Conservation (phyloP, 805 yeast genomes). For the Cyberlindnera veronae region DNA sequence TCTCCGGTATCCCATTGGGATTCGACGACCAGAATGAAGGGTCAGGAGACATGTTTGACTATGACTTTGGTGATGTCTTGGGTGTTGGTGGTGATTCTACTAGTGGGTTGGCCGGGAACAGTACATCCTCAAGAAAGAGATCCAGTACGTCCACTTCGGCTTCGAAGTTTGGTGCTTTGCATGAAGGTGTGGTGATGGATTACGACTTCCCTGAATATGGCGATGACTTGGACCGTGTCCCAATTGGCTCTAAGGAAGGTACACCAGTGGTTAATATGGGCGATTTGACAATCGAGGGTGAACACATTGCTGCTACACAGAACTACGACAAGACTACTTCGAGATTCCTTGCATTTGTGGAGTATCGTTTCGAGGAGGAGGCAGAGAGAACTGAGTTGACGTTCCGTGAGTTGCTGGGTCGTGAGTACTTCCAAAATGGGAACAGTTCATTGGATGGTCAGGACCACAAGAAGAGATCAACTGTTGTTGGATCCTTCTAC, state of each 20-base stretch:
- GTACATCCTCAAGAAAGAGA: slow-evolving; percentile 13
- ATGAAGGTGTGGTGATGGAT: slow-evolving; percentile 15
- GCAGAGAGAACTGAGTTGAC: slow-evolving; percentile 2
- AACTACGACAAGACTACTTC: slow-evolving; percentile 17
- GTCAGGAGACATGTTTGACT: slow-evolving; percentile 6
- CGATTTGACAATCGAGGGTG: background rate
- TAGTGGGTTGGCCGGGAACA: slow-evolving; percentile 1
- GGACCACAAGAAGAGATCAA: slow-evolving; percentile 9
- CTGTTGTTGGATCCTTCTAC: slow-evolving; percentile 26
- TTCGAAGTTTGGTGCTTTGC: slow-evolving; percentile 15
- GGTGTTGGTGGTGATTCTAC: slow-evolving; percentile 5
- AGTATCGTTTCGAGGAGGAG: slow-evolving; percentile 21
- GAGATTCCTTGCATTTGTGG: slow-evolving; percentile 22
- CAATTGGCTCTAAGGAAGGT: too few relatives aligned
- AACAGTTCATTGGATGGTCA: too few relatives aligned
- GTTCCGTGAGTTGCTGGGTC: slow-evolving; percentile 19
- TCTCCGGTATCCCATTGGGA: slow-evolving; percentile 19
- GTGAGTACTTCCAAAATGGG: slow-evolving; percentile 6
- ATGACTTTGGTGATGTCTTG: slow-evolving; percentile 3
- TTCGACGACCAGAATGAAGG: slow-evolving; percentile 3
- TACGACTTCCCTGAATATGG: slow-evolving; percentile 11
- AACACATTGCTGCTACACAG: background rate
- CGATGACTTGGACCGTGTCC: slow-evolving; percentile 4
- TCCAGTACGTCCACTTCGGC: slow-evolving; percentile 14
- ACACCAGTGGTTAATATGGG: background rate